Percentiles rank a stretch among this genome's conserved stretches.
Conservation (phyloP, 208 protist species). For the Wallacemonas sp. region DNA sequence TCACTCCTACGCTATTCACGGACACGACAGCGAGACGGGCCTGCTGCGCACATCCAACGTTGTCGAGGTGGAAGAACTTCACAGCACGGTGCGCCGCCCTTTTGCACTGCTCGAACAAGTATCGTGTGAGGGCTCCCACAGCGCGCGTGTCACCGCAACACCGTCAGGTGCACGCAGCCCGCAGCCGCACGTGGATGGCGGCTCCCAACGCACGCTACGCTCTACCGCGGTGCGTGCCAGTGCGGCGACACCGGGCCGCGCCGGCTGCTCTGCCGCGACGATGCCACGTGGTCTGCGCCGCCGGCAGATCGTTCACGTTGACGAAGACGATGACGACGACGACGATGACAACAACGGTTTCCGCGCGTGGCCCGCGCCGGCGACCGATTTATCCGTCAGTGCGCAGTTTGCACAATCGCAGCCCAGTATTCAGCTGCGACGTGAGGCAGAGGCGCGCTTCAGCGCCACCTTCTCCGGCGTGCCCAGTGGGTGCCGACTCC, state of each 20-base stretch:
- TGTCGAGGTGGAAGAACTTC: conserved; percentile 34
- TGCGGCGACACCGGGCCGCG: no score
- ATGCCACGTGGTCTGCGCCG: neutral
- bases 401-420: neutral
- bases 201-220: no score
- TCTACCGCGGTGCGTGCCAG: no score
- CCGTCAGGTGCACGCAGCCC: neutral
- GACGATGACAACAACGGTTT: neutral
- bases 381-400: neutral
- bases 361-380: neutral
- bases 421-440: neutral
- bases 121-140: neutral
- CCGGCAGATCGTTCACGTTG: neutral
- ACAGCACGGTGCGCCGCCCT: conserved; percentile 17
- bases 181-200: no score
- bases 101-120: conserved; percentile 14
- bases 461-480: neutral
- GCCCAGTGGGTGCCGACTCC: no score
- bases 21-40: conserved; percentile 13
- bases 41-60: conserved; percentile 9
- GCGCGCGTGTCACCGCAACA: neutral
- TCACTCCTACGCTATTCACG: conserved; percentile 7
- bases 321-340: conserved; percentile 4
- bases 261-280: neutral
- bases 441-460: conserved; percentile 1